These are phyloP conservation scores for Eucalyptus regnans DNA, from an alignment of 345 rosid species.

Conservation along the genomic window DNA sequence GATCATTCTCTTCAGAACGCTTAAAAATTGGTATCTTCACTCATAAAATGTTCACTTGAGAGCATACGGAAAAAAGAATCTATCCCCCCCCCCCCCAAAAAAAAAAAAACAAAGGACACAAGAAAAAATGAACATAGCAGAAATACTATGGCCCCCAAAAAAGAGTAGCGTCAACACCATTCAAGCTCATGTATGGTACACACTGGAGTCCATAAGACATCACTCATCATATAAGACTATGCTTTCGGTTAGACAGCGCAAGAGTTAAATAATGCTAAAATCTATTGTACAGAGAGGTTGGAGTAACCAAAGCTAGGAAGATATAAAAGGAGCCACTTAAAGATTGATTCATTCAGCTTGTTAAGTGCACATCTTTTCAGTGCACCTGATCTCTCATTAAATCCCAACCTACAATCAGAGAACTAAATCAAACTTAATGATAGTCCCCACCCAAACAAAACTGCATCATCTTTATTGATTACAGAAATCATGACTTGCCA, in stretches of 20 bases:
- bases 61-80: background rate
- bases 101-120: background rate
- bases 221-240: background rate
- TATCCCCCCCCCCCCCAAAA: background rate
- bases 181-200: background rate
- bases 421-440: background rate
- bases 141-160: background rate
- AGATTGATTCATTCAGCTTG: background rate
- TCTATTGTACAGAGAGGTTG: background rate
- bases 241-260: background rate
- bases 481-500: background rate
- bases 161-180: background rate
- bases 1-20: background rate
- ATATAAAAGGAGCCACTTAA: background rate
- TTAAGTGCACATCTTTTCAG: background rate
- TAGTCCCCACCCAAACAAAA: background rate
- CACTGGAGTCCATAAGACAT: background rate
- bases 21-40: background rate
- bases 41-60: background rate
- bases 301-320: background rate
- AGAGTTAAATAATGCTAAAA: background rate
- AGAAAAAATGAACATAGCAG: background rate
- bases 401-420: background rate
- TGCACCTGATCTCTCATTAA: background rate
- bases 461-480: background rate